Conservation (phyloP, 345 rosid genomes). For the Leavenworthia alabamica region DNA sequence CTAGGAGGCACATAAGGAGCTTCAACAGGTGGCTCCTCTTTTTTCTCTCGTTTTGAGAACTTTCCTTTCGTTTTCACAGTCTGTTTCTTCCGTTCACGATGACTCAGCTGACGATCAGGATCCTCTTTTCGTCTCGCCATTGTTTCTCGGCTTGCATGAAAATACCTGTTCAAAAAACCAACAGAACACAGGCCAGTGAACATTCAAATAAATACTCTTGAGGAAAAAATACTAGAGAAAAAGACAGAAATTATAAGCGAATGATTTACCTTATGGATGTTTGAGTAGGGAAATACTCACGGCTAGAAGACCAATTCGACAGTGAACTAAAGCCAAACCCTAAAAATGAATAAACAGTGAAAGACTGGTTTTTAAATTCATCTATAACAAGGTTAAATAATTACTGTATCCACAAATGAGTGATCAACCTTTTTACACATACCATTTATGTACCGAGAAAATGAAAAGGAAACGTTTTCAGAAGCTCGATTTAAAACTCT, state of each 20-base stretch:
- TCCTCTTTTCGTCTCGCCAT: slow-evolving; percentile 44
- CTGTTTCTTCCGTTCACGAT: slow-evolving; percentile 38
- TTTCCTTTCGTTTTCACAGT: slow-evolving; percentile 40
- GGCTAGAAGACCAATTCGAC: slow-evolving; percentile 4
- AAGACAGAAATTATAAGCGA: not conserved
- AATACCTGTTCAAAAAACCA: slow-evolving; percentile 38
- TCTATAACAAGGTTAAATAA: not conserved
- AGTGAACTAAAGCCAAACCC: slow-evolving; percentile 18
- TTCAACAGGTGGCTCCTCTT: slow-evolving; percentile 55
- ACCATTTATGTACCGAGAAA: slow-evolving; percentile 35
- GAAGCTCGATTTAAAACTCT: slow-evolving; percentile 5
- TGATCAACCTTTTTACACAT: not conserved
- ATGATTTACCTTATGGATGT: slow-evolving; percentile 24
- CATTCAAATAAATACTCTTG: not conserved
- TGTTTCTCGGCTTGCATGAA: slow-evolving; percentile 52
- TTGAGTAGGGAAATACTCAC: slow-evolving; percentile 4
- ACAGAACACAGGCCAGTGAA: slow-evolving; percentile 3
- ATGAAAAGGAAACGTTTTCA: slow-evolving; percentile 26
- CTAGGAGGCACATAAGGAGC: slow-evolving; percentile 70
- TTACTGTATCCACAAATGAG: not conserved
- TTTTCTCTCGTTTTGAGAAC: slow-evolving; percentile 46
- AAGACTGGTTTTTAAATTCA: not conserved
- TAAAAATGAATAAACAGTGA: not conserved
- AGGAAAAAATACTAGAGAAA: not conserved
- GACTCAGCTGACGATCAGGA: slow-evolving; percentile 44